Conservation (phyloP, 2,329 filamentous ascomycete genomes). For the Leptosphaerulina australis region DNA sequence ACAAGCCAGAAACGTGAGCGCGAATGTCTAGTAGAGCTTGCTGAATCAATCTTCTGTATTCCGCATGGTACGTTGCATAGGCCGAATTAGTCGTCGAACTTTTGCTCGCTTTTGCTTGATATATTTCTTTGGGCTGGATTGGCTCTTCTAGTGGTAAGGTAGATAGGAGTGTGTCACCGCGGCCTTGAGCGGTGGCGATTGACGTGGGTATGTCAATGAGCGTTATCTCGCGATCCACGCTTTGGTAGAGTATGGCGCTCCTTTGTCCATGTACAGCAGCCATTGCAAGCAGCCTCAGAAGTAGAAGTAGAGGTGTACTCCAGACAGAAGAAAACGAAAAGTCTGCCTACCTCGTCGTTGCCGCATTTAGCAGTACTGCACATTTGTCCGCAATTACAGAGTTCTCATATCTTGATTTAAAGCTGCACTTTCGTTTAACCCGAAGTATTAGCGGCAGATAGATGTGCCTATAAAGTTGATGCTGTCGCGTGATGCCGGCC, state of each 20-base stretch:
- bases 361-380: neutral
- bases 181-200: constrained; percentile 69
- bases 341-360: neutral
- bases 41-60: constrained; percentile 48
- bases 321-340: neutral
- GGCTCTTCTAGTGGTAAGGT: constrained; percentile 53
- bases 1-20: constrained; percentile 31
- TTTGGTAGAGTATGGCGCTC: constrained; percentile 60
- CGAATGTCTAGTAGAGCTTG: constrained; percentile 48
- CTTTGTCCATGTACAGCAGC: neutral
- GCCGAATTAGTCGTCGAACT: constrained; percentile 51
- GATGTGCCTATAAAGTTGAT: neutral
- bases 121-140: constrained; percentile 55
- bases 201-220: constrained; percentile 74
- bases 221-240: constrained; percentile 56
- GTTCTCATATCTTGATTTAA: neutral
- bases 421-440: neutral
- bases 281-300: neutral
- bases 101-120: constrained; percentile 59
- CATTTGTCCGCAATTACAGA: neutral
- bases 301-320: neutral
- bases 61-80: constrained; percentile 41
- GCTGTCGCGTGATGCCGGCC: constrained; percentile 9
- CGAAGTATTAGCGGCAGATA: neutral
- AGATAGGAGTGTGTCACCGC: constrained; percentile 55